Evolutionary conservation across 2,329 filamentous ascomycete genomes (phyloP).

Genomic region (Chaetomiaceae sp.): DNA sequence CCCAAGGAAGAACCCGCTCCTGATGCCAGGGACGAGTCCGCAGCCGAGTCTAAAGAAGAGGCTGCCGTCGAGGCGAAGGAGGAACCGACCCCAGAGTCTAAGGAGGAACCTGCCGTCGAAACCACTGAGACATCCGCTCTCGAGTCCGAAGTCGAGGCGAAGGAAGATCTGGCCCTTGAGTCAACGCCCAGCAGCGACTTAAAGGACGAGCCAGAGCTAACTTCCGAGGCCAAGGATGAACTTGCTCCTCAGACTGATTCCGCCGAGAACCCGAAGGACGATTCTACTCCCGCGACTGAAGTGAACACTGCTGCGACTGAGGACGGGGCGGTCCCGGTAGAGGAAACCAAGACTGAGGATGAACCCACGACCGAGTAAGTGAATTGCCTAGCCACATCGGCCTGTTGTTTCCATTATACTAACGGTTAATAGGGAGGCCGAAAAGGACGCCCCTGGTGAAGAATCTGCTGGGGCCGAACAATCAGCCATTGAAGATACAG

Average conservation of each 20-base stretch:
- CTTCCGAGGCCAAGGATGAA: constrained; percentile 3
- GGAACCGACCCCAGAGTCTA: not conserved
- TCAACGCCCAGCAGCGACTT: not conserved
- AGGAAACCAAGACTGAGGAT: not conserved
- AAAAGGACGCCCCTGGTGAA: not conserved
- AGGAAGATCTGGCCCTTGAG: not conserved
- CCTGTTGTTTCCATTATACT: not conserved
- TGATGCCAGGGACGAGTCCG: not conserved
- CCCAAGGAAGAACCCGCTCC: not conserved
- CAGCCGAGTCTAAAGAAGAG: not conserved
- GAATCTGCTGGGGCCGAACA: not conserved
- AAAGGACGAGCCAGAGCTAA: not conserved
- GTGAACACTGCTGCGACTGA: not conserved
- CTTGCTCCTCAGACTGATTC: not conserved
- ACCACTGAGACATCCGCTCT: constrained; percentile 8
- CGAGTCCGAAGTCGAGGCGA: constrained; percentile 1
- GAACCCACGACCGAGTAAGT: not conserved
- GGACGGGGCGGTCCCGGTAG: not conserved
- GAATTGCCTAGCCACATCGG: not conserved
- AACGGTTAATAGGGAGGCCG: not conserved
- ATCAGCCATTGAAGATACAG: too few species aligned
- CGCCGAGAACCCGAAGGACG: not conserved
- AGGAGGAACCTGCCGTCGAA: constrained; percentile 1
- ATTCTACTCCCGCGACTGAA: not conserved
- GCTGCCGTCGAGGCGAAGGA: not conserved